Percentiles rank a stretch among this genome's conserved stretches.
Conservation (phyloP, 164 flowering plant species). For the Liriodendron chinense region DNA sequence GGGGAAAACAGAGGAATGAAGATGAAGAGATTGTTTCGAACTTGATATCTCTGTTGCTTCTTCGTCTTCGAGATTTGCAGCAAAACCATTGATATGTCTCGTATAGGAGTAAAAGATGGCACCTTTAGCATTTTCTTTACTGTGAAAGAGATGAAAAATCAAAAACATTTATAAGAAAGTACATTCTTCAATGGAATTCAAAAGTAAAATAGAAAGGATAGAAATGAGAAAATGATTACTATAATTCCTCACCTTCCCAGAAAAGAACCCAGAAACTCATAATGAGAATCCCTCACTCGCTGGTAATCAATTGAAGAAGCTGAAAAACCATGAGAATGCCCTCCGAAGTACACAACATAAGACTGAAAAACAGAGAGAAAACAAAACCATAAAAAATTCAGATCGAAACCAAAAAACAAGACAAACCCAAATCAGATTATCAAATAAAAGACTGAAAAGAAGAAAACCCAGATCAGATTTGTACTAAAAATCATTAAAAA, state of each 20-base stretch:
- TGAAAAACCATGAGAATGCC: slow-evolving; percentile 38
- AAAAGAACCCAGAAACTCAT: slow-evolving; percentile 41
- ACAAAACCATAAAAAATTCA: not conserved
- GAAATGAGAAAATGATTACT: not conserved
- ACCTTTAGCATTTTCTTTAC: slow-evolving; percentile 42
- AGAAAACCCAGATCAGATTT: not conserved
- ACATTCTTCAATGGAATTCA: not conserved
- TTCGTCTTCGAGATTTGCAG: slow-evolving; percentile 61
- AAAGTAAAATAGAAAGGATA: too few relatives aligned
- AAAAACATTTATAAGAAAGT: not conserved
- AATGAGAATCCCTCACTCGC: slow-evolving; percentile 42
- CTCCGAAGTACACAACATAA: slow-evolving; percentile 68
- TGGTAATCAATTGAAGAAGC: slow-evolving; percentile 31
- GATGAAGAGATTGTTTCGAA: slow-evolving; percentile 12
- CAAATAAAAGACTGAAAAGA: not conserved
- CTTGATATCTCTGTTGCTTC: slow-evolving; percentile 54
- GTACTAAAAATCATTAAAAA: too few relatives aligned
- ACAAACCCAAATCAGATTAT: not conserved
- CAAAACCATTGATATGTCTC: slow-evolving; percentile 60
- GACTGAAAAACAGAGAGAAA: slow-evolving; percentile 33
- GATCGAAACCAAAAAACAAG: not conserved
- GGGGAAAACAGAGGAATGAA: not conserved
- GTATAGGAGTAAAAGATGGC: slow-evolving; percentile 59
- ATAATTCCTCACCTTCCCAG: slow-evolving; percentile 19
- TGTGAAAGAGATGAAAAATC: not conserved